Evolutionary conservation across 805 yeast genomes (phyloP), one percentile per base, ranked within the genome.

Genomic region (Nematodospora valgi): DNA sequence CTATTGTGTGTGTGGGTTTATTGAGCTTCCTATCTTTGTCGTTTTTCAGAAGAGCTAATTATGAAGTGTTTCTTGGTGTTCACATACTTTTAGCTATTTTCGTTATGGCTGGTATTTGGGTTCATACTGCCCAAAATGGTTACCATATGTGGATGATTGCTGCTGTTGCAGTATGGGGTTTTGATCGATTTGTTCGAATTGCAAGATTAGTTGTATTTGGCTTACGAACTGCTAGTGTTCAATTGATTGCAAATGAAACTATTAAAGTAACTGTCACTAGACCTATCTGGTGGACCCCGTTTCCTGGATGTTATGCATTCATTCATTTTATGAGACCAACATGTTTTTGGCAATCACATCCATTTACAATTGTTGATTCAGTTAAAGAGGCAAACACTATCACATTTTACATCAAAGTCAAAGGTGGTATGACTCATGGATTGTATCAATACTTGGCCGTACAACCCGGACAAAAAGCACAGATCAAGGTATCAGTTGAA

Each of bases 91-190:
- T 62, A 49, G 67, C 63, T 6, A 50, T 51, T 3, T 41, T 68
- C 7, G 78, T 79, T 51, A 59, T 80, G 32, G 66, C 64, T 10
- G 73, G 75, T 34, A 68, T 74, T 37, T 83, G 78, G 74, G 60
- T 64, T 25, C 94, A 86, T 54, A 51, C 54, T 40, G 31, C 34
- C 22, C 48, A 54, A 46, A 61, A 48, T 36, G 53, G 51, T 7
- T 56, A 35, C 48, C 45, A 46, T 23, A 41, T 43, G 24, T 57
- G 51, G 46, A 51, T 45, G 42, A 49, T 45, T 32, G 56, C 60
- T 23, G 56, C 64, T 6, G 44, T 52, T 26, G 64, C 64, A 9
- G 48, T 62, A 6, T 64, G 70, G 70, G 55, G 37, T 1, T 58
- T 62, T 34, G 70, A 64, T 46, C 52, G 65, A 46, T 39, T 48